Evolutionary conservation across 78 protist genomes (phyloP), one percentile per base, ranked within the genome.

Genomic region (Pelomyxa schiedti): DNA sequence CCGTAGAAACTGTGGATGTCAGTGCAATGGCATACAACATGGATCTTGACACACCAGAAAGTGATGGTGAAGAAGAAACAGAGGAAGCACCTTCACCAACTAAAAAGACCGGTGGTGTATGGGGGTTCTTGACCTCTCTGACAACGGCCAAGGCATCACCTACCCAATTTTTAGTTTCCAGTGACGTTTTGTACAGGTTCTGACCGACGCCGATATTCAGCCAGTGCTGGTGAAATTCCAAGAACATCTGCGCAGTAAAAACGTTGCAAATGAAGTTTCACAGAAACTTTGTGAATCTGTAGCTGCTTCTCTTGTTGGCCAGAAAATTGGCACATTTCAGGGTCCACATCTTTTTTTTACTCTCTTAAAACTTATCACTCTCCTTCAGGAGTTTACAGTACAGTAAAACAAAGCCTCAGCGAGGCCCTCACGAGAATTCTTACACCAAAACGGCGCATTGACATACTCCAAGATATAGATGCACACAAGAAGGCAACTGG

Each of bases 251-350:
- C 75, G 89, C 28, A 32, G 32, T 28, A 93, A 92, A 86, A 97
- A 97, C 82, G 99, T 97, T 1, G 99, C 98, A 7, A 26, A 6
- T 4, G 96, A 90, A 2, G 72, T 95, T 24, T 97, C 99, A 8
- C 83, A 65, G 28, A 66, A 79, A 38, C 70, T 97, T 41, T 88
- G 90, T 26, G 85, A 65, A 4, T 76, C 92, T 1, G 92, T 96
- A 9, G 43, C 63, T n/a, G 53, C 70, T 39, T 58, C 71, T 35
- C 86, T 97, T 43, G 66, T 53, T n/a, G 98, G 99, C 16, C 42
- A 84, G 76, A 84, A 69, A 80, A 32, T 89, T 26, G 63, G 82
- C 3, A 43, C 88, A 24, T 0, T 88, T 22, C 30, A 1, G 32
- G 69, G 42, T 6, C 42, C 7, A 32, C 64, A 72, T 26, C 26